These are phyloP conservation scores for Xylariaceae sp. DNA, from an alignment of 2,329 filamentous ascomycete species.

Conservation along the genomic window DNA sequence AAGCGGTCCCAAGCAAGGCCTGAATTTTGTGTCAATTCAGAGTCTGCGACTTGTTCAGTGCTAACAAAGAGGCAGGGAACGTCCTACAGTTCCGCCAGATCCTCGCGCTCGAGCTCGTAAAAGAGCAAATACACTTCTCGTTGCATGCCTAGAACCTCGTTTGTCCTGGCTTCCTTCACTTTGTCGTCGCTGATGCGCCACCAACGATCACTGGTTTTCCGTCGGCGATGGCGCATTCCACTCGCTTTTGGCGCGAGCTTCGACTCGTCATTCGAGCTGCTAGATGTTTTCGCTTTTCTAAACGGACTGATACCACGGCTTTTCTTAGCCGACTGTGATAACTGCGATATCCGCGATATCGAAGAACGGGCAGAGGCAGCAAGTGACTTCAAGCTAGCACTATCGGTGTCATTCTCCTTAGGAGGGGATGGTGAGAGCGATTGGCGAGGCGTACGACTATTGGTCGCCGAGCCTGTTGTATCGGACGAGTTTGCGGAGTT, in stretches of 20 bases:
- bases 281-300: constrained; percentile 19
- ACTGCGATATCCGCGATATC: constrained; percentile 44
- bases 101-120: constrained; percentile 72
- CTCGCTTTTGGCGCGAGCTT: constrained; percentile 16
- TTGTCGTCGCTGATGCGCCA: constrained; percentile 98
- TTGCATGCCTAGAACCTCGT: constrained; percentile 88
- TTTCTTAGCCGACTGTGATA: constrained; percentile 39
- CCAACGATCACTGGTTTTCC: constrained; percentile 72
- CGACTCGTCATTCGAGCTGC: constrained; percentile 18
- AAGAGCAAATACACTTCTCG: constrained; percentile 94
- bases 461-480: constrained; percentile 19
- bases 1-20: constrained; percentile 8
- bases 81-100: constrained; percentile 22
- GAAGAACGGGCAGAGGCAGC: constrained; percentile 53
- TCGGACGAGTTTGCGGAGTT: constrained; percentile 32
- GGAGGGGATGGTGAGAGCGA: constrained; percentile 23
- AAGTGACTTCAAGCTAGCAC: constrained; percentile 50
- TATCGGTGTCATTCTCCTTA: constrained; percentile 44
- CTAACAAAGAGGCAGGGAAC: constrained; percentile 17
- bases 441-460: constrained; percentile 17
- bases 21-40: constrained; percentile 11
- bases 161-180: constrained; percentile 88
- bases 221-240: constrained; percentile 32
- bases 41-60: constrained; percentile 12
- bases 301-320: constrained; percentile 30